Percentiles rank a stretch among this genome's conserved stretches.
Evolutionary conservation across 176 grass and related monocot species (phyloP).

Genomic region (Ananas comosus): DNA sequence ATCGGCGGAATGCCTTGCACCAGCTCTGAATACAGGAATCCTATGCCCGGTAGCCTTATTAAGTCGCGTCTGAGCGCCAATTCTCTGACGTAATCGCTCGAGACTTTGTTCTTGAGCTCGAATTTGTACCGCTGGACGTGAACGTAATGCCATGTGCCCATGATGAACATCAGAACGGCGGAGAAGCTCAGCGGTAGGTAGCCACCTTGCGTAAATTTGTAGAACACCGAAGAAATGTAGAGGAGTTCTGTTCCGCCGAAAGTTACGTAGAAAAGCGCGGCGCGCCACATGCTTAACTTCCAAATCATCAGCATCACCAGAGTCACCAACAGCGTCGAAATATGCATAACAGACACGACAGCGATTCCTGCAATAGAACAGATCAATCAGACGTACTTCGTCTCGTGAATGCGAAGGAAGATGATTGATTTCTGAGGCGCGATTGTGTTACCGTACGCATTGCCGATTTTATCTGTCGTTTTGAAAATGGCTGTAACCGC

Average conservation of each 20-base stretch:
- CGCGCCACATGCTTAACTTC: constrained; percentile 39
- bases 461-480: constrained; percentile 57
- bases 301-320: constrained; percentile 64
- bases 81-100: constrained; percentile 36
- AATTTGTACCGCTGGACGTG: constrained; percentile 49
- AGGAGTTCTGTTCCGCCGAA: constrained; percentile 44
- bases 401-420: too few species aligned
- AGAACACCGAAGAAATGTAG: constrained; percentile 54
- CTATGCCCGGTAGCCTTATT: constrained; percentile 46
- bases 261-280: constrained; percentile 33
- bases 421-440: too few species aligned
- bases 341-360: constrained; percentile 67
- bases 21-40: constrained; percentile 58
- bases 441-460: constrained; percentile 47
- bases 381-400: too few species aligned
- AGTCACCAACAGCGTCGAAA: constrained; percentile 50
- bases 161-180: constrained; percentile 41
- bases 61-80: constrained; percentile 22
- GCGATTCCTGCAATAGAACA: constrained; percentile 44
- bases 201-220: constrained; percentile 57
- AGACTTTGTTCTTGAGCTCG: constrained; percentile 54
- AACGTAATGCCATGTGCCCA: constrained; percentile 69
- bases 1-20: constrained; percentile 70
- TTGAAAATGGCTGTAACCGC: constrained; percentile 48
- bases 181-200: constrained; percentile 56